phyloP scores from a whole-genome alignment of 371 early-diverging fungal genomes.

The Antonospora locustae region DNA sequence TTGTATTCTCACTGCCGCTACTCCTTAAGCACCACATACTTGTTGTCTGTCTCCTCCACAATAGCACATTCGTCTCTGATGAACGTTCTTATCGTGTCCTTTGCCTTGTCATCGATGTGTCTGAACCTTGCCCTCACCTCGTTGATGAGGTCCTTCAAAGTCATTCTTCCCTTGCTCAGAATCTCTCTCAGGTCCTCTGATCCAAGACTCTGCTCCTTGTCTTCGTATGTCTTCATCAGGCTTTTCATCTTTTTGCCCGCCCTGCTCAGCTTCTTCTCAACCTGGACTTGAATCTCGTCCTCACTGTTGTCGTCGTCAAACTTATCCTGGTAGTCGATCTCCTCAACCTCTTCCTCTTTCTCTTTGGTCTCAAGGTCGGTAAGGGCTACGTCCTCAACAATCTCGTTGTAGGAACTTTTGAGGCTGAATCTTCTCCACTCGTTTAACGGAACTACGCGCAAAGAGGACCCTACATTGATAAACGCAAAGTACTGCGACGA shows the following conservation, averaged over 20 bases:
- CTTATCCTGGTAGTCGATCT: constrained; percentile 51
- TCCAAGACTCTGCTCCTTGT: constrained; percentile 17
- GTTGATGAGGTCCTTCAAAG: constrained; percentile 31
- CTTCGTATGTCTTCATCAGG: constrained; percentile 41
- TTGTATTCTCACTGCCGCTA: no score
- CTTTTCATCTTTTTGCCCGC: constrained; percentile 41
- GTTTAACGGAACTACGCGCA: constrained; percentile 35
- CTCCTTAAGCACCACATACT: no score
- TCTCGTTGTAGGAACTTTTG: constrained; percentile 30
- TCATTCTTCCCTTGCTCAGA: constrained; percentile 10
- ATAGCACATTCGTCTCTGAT: constrained; percentile 34
- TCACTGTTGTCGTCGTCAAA: constrained; percentile 55
- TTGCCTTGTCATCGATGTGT: constrained; percentile 35
- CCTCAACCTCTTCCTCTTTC: constrained; percentile 34
- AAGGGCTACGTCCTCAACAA: constrained; percentile 22
- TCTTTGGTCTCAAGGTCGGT: constrained; percentile 1
- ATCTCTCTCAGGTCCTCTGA: constrained; percentile 17
- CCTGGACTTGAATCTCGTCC: constrained; percentile 37
- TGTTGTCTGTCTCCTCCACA: no score
- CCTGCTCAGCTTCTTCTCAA: constrained; percentile 32
- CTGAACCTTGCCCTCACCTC: constrained; percentile 27
- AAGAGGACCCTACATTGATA: constrained; percentile 33
- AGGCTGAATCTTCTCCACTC: constrained; percentile 53
- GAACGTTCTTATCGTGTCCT: constrained; percentile 31
- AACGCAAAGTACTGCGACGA: constrained; percentile 47